Base-by-base conservation (phyloP, 805 yeast species). In the Myxozyma udenii region DNA sequence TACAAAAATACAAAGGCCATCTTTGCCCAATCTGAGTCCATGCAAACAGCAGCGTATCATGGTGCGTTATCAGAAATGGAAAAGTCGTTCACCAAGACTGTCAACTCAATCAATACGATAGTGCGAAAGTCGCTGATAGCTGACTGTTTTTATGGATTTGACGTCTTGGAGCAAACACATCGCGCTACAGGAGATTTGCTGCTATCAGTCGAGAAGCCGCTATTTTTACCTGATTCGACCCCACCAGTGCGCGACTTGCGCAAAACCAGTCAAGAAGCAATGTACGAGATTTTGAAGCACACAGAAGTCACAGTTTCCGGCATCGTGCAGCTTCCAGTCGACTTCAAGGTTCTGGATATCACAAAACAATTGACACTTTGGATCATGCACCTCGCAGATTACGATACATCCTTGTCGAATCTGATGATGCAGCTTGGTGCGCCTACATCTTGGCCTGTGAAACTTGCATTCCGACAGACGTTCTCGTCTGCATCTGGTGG, bases 281-380 rank as follows among this genome's bases (percentile, higher is more conserved):
- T 85, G 62, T 66, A 68, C 46, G 86, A 81, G 48, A 74, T 80
- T 44, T 73, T 87, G 50, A 69, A 69, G 41, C 77, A 74, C 53
- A 80, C 86, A 26, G 86, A 80, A 41, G 62, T 64, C 2, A 72
- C 79, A 41, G 78, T 82, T 16, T 62, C 71, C n/a, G 64, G 62
- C 30, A 64, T 79, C 50, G 70, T 74, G 2, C 62, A 69, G 7
- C 64, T 84, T 36, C 84, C 87, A 9, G 75, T 76, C 42, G 96
- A 87, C 55, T 78, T 77, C 60, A 85, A 86, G 46, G 79, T 87
- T 41, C 77, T 85, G 39, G 89, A 83, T 61, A 75, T 81, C 14
- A 83, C 87, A 0, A 82, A 83, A n/a, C 91, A 85, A 51, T 70
- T 82, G 6, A 78, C 86, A 72, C 80, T 89, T 0, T 75, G 81